Evolutionary conservation across 2,329 filamentous ascomycete species (phyloP), one percentile per base, ranked within the genome.

Genomic region (Trichoderma sp.): DNA sequence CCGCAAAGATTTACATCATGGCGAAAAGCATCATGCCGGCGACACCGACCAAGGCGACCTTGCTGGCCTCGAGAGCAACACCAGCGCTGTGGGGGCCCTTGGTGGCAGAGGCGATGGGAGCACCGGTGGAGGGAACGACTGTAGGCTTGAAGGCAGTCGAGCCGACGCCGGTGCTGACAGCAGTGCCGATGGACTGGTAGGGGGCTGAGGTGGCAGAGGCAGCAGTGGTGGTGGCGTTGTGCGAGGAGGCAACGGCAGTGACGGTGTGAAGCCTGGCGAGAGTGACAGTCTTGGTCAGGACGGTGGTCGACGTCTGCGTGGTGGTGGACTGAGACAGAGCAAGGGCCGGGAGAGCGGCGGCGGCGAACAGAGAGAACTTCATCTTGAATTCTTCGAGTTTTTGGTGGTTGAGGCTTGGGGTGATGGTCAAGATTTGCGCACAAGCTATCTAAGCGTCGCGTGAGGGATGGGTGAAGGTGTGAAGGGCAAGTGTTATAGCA

Each of bases 261-360:
- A 81, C 74, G 49, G 80, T 82, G 74, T 83, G 74, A 39, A 84
- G 81, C 74, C 80, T 77, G 56, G 82, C 82, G 70, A 88, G 82
- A 56, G 83, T 86, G 76, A 85, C 75, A 59, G 84, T 86, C 76
- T 83, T 83, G 75, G 84, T 86, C 73, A 84, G 74, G 59, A 65
- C n/a, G 46, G 54, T 49, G 55, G 79, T 80, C 26, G 83, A 85
- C 21, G 83, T 81, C 54, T 82, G 81, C 28, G 39, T 71, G 26
- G 71, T 28, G 64, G 72, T 69, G 14, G 76, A 77, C 63, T 81
- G 76, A 46, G 85, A 85, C 64, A 85, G 74, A 70, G 85, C 86
- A 75, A 87, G 76, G 65, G 86, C 80, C 74, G 87, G 86, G 75
- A 89, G 81, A 71, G 84, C 76, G 70, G 83, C 82, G 70, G 85